Conservation (phyloP, 805 yeast species). For the Ogataea angusta region DNA sequence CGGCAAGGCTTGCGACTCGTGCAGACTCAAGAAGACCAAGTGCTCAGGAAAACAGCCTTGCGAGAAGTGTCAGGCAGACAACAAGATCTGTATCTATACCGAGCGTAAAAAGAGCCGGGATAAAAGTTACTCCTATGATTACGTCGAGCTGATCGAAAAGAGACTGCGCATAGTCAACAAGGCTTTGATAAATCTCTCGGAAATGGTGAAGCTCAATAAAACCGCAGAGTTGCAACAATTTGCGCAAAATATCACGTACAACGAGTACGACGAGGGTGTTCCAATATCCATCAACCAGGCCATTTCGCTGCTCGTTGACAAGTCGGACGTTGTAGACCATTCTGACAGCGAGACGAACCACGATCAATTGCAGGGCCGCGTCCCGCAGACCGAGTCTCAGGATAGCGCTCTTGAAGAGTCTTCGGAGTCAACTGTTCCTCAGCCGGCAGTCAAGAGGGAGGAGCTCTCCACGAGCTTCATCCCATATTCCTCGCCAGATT, state of each 20-base stretch:
- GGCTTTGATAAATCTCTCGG: constrained; percentile 43
- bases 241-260: constrained; percentile 14
- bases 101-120: constrained; percentile 54
- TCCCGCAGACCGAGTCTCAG: constrained; percentile 1
- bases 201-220: constrained; percentile 23
- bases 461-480: constrained; percentile 3
- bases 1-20: constrained; percentile 62
- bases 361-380: not conserved
- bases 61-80: constrained; percentile 50
- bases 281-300: constrained; percentile 46
- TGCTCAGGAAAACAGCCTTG: constrained; percentile 65
- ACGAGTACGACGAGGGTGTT: constrained; percentile 17
- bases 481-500: constrained; percentile 26
- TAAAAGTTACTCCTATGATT: constrained; percentile 55
- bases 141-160: constrained; percentile 61
- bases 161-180: constrained; percentile 50
- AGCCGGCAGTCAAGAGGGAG: not conserved
- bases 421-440: not conserved
- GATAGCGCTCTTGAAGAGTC: not conserved
- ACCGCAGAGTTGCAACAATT: constrained; percentile 12
- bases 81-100: constrained; percentile 57
- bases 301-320: constrained; percentile 39
- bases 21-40: constrained; percentile 60
- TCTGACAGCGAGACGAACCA: constrained; percentile 32
- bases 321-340: constrained; percentile 38